These are phyloP conservation scores for Elsinoe arachidis DNA, from an alignment of 2,329 filamentous ascomycete genomes.

Conservation along the genomic window DNA sequence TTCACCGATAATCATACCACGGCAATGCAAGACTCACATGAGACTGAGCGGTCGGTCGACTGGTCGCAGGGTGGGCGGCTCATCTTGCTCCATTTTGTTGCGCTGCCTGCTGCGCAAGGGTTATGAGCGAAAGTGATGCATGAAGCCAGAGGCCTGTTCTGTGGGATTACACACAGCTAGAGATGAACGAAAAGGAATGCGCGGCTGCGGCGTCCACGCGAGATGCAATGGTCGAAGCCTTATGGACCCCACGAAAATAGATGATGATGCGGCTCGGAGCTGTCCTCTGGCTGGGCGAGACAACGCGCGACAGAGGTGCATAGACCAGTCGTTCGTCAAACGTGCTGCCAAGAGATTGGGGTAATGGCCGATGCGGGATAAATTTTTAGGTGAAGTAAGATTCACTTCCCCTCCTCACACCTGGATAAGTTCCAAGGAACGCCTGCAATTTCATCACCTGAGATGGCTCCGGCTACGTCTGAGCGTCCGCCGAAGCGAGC, in stretches of 20 bases:
- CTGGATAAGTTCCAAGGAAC: neutral
- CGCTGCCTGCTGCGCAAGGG: neutral
- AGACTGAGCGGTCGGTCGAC: conserved; percentile 34
- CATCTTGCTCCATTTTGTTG: conserved; percentile 29
- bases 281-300: no score
- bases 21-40: conserved; percentile 27
- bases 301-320: neutral
- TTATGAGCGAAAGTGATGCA: neutral
- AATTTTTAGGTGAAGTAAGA: neutral
- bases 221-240: neutral
- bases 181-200: neutral
- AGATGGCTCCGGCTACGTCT: conserved; percentile 11
- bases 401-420: neutral
- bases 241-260: neutral
- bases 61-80: conserved; percentile 28
- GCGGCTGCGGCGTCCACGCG: neutral
- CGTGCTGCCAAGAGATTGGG: neutral
- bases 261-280: conserved; percentile 7
- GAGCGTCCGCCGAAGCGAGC: conserved; percentile 24
- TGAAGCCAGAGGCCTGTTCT: no score
- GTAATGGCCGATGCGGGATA: neutral
- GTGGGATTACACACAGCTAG: no score
- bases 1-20: neutral
- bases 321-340: neutral
- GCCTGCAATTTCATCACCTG: no score